A percentile compares a stretch with the other conserved stretches of the same genome.
These are phyloP conservation scores for Acer yangbiense DNA, from an alignment of 345 rosid species.

Conservation along the genomic window DNA sequence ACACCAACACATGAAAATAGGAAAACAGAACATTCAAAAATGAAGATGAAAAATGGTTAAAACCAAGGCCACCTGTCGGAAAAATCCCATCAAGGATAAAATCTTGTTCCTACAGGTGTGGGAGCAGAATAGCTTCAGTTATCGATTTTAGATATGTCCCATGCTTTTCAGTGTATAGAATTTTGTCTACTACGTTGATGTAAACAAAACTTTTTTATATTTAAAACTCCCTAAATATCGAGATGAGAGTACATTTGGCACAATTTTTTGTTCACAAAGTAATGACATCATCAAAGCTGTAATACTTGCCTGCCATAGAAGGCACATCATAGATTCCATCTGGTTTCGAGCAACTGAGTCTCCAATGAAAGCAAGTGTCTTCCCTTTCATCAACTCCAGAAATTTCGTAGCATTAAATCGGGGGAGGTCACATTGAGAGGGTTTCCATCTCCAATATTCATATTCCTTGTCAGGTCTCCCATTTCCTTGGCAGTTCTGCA, in stretches of 20 bases:
- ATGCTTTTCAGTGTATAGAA: background rate
- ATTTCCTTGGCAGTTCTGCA: conserved; percentile 99
- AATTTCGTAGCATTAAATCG: conserved; percentile 87
- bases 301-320: conserved; percentile 96
- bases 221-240: background rate
- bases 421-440: conserved; percentile 82
- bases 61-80: background rate
- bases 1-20: background rate
- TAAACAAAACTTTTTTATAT: background rate
- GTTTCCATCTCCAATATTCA: conserved; percentile 97
- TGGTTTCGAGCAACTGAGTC: conserved; percentile 99
- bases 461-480: conserved; percentile 94
- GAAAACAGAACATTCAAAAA: background rate
- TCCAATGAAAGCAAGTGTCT: conserved; percentile 88
- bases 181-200: background rate
- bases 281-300: background rate
- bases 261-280: background rate
- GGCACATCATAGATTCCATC: conserved; percentile 96
- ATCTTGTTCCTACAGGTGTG: background rate
- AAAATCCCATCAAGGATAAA: background rate
- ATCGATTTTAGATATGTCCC: background rate
- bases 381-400: conserved; percentile 91
- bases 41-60: conserved; percentile 1
- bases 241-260: background rate
- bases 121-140: background rate